phyloP scores from a whole-genome alignment of 1,139 yeast genomes.

The Hyphopichia fennica region DNA sequence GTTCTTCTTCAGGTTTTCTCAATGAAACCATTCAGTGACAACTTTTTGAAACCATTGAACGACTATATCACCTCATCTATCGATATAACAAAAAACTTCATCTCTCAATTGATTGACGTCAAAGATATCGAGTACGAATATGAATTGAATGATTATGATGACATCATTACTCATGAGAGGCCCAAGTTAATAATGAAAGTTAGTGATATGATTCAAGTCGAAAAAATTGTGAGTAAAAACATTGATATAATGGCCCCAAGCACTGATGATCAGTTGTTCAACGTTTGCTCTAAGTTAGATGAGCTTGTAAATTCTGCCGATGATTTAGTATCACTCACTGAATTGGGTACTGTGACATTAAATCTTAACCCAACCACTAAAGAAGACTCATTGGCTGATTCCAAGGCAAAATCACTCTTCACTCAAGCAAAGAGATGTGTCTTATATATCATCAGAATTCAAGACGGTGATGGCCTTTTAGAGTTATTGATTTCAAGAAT shows the following conservation, averaged over 20 bases:
- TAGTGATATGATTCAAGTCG: conserved; percentile 64
- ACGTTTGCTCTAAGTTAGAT: conserved; percentile 32
- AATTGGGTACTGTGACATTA: conserved; percentile 39
- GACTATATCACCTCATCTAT: conserved; percentile 59
- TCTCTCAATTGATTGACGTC: conserved; percentile 52
- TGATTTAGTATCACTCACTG: conserved; percentile 43
- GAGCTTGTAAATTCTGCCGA: conserved; percentile 37
- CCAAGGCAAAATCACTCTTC: conserved; percentile 55
- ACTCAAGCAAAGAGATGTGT: conserved; percentile 83
- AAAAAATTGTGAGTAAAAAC: conserved; percentile 56
- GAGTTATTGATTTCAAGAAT: conserved; percentile 77
- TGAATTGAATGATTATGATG: conserved; percentile 67
- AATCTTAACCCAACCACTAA: conserved; percentile 52
- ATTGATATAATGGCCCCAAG: conserved; percentile 51
- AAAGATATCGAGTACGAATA: conserved; percentile 61
- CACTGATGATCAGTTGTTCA: conserved; percentile 57
- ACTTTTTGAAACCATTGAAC: conserved; percentile 77
- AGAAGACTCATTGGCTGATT: conserved; percentile 43
- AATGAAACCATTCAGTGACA: conserved; percentile 68
- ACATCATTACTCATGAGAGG: conserved; percentile 63
- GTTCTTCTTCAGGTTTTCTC: conserved; percentile 66
- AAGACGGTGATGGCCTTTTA: conserved; percentile 68
- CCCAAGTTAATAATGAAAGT: conserved; percentile 64
- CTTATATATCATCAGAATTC: conserved; percentile 78
- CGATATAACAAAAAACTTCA: conserved; percentile 45